A percentile compares a stretch with the other conserved stretches of the same genome.
Evolutionary conservation across 805 yeast species (phyloP).

Genomic region (Teunomyces panamensis): DNA sequence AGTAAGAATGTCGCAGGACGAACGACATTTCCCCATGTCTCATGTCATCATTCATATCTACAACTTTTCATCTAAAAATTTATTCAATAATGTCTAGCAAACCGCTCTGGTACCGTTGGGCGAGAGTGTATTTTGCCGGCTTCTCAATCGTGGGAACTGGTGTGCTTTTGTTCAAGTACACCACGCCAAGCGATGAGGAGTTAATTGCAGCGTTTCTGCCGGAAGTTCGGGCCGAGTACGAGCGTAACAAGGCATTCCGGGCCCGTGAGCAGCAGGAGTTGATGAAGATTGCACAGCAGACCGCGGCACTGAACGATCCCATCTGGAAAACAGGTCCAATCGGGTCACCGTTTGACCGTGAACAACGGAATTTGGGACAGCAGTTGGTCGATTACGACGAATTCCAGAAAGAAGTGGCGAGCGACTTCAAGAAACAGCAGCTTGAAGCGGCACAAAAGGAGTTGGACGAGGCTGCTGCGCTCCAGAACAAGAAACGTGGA

Average conservation of each 20-base stretch:
- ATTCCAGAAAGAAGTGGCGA: conserved; percentile 49
- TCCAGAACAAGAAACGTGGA: no score
- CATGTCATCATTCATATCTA: no score
- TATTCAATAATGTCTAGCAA: conserved; percentile 7
- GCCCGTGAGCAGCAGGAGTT: conserved; percentile 66
- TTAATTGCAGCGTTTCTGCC: conserved; percentile 74
- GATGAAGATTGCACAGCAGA: conserved; percentile 61
- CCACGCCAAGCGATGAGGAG: conserved; percentile 85
- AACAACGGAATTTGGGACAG: conserved; percentile 35
- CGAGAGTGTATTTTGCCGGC: conserved; percentile 56
- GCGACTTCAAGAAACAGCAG: conserved; percentile 32
- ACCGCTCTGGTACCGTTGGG: conserved; percentile 60
- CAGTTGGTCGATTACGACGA: conserved; percentile 41
- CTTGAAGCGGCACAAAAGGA: conserved; percentile 30
- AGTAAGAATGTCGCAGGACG: background rate
- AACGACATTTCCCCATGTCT: no score
- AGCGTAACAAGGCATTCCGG: conserved; percentile 57
- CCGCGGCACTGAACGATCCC: conserved; percentile 70
- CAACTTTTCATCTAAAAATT: background rate
- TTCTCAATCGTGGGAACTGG: conserved; percentile 72
- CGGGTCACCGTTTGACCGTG: conserved; percentile 62
- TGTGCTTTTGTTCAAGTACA: conserved; percentile 63
- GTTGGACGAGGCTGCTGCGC: conserved; percentile 14
- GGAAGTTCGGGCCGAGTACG: conserved; percentile 75
- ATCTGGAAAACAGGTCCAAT: conserved; percentile 79